Conservation (phyloP, 441 rosid species). For the Arabidopsis hybrid region DNA sequence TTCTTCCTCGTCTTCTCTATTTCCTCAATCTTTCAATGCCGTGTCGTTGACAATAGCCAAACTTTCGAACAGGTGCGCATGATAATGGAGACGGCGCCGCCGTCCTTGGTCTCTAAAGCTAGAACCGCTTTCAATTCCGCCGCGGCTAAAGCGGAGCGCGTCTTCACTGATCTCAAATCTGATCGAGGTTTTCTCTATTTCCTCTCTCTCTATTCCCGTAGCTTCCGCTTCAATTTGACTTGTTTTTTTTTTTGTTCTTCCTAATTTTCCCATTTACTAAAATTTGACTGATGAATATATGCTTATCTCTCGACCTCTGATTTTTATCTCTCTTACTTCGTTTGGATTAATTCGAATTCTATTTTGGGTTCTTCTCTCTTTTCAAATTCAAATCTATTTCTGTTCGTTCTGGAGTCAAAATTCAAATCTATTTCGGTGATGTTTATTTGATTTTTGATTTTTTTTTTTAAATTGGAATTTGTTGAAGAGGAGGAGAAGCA, state of each 20-base stretch:
- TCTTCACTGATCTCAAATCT: conserved; percentile 89
- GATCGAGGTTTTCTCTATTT: conserved; percentile 59
- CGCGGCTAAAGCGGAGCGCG: conserved; percentile 98
- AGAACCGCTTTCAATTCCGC: conserved; percentile 95
- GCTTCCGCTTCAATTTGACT: conserved; percentile 38
- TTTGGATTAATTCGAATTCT: conserved; percentile 29
- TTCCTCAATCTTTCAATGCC: conserved; percentile 41
- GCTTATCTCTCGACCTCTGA: conserved; percentile 40
- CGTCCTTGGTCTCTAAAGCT: conserved; percentile 87
- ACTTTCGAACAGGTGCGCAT: conserved; percentile 39
- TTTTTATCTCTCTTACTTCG: conserved; percentile 18
- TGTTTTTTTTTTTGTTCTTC: neutral
- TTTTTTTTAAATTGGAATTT: conserved; percentile 25
- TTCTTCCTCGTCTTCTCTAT: conserved; percentile 27
- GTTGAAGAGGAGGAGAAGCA: conserved; percentile 64
- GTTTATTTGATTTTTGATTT: conserved; percentile 29
- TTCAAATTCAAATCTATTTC: conserved; percentile 38
- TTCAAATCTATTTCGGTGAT: conserved; percentile 30
- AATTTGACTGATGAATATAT: conserved; percentile 43
- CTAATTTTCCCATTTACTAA: conserved; percentile 43
- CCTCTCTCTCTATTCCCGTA: conserved; percentile 27
- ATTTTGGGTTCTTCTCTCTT: conserved; percentile 31
- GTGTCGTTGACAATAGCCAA: conserved; percentile 32
- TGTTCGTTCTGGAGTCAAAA: conserved; percentile 27
- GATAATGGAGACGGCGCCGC: conserved; percentile 61